Evolutionary conservation across 73 alveolate species (phyloP), one percentile per base, ranked within the genome.

Genomic region (Durusdinium trenchii): DNA sequence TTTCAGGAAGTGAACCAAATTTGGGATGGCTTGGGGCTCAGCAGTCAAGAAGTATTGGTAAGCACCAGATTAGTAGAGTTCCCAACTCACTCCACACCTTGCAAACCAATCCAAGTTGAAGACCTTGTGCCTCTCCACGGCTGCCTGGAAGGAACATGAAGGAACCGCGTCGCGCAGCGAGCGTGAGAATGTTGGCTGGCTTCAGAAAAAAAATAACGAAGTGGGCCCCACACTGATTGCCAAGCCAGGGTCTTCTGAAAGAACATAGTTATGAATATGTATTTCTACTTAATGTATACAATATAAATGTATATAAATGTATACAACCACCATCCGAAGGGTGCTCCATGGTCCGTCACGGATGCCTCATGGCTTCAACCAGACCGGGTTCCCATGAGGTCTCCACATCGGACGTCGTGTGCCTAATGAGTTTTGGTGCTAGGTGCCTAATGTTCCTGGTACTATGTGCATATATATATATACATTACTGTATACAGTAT

Each of bases 21-120:
- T n/a, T n/a, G n/a, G n/a, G n/a, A n/a, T n/a, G n/a, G n/a, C n/a
- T n/a, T n/a, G n/a, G n/a, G n/a, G n/a, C n/a, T n/a, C 18, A 2
- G 30, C 0, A 60, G 18, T 23, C 73, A 2, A 60, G 30, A 60
- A 1, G 0, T 23, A 16, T 12, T 23, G 32, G 69, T 23, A 60
- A 23, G n/a, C 73, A 60, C 30, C 73, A 60, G n/a, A 1, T 60
- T 16, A 57, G 69, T 12, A 57, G 23, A 57, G 23, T 57, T 23
- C 69, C 32, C 12, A 57, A 57, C 12, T 57, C 69, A 12, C 23
- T 35, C 54, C 57, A 38, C 32, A 64, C 91, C 23, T 81, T 73
- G 82, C 89, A n/a, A 86, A 84, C 99, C 96, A 96, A 36, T 98
- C 99, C 57, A 96, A 20, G 90, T 86, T 57, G 38, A 86, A 86